phyloP scores from a whole-genome alignment of 345 rosid species.

The Gossypium turneri region DNA sequence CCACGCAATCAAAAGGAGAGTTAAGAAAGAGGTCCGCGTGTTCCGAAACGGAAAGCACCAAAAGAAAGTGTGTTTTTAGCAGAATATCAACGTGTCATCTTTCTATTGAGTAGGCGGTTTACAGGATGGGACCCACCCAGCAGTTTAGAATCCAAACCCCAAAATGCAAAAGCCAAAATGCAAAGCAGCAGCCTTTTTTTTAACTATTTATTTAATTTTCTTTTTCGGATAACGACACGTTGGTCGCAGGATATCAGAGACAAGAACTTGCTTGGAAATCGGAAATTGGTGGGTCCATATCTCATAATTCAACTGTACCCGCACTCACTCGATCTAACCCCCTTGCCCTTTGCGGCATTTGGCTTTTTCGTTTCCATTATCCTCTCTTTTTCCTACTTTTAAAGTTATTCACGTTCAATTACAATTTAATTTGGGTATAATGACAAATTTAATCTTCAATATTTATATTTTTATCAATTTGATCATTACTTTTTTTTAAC shows the following conservation, averaged over 20 bases:
- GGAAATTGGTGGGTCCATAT: background rate
- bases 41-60: background rate
- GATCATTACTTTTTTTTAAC: too few relatives aligned
- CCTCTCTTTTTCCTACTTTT: too few relatives aligned
- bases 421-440: too few relatives aligned
- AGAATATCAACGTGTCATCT: conserved; percentile 12
- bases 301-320: background rate
- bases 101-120: fast-evolving
- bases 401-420: too few relatives aligned
- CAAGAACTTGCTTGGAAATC: background rate
- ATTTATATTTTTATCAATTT: too few relatives aligned
- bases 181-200: conserved; percentile 17
- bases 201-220: too few relatives aligned
- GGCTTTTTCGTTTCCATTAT: background rate
- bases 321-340: background rate
- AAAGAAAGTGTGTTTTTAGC: conserved; percentile 10
- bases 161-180: conserved; percentile 18
- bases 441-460: too few relatives aligned
- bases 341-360: background rate
- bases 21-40: background rate
- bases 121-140: background rate
- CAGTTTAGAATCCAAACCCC: conserved; percentile 13
- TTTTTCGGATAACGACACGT: conserved; percentile 27
- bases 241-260: conserved; percentile 34
- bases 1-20: background rate